Conservation (phyloP, 768 basidiomycete genomes). For the Hygrocybe coccinea region DNA sequence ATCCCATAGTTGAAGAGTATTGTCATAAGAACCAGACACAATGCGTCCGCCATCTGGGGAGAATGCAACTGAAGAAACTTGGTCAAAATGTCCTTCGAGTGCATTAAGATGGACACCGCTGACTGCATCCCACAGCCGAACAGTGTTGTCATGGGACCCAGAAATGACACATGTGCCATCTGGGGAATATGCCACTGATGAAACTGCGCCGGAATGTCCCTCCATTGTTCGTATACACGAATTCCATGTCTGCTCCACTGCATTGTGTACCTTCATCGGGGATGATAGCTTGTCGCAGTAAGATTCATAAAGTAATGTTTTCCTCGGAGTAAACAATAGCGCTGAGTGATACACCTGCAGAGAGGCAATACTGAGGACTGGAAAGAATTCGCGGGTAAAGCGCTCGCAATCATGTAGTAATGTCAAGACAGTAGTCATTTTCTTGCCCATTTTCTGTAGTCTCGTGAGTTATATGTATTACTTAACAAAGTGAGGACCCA, state of each 20-base stretch:
- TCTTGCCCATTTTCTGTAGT: neutral
- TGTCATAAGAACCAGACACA: too few species aligned
- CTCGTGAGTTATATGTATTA: neutral
- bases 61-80: too few species aligned
- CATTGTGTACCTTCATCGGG: neutral
- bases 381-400: too few species aligned
- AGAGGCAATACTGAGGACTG: constrained; percentile 1
- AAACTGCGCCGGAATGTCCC: constrained; percentile 1
- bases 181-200: neutral
- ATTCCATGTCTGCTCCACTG: neutral
- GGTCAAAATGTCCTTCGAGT: too few species aligned
- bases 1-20: too few species aligned
- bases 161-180: too few species aligned
- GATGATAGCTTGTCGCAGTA: neutral
- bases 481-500: neutral
- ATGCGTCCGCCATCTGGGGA: too few species aligned
- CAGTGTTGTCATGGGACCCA: too few species aligned
- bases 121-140: too few species aligned
- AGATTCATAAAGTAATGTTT: neutral
- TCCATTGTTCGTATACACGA: constrained; percentile 1
- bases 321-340: neutral
- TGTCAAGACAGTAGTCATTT: neutral
- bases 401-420: constrained; percentile 5
- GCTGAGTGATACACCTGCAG: constrained; percentile 2
- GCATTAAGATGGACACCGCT: too few species aligned